These are phyloP conservation scores for Sinapis alba DNA, from an alignment of 441 rosid species.

Conservation along the genomic window DNA sequence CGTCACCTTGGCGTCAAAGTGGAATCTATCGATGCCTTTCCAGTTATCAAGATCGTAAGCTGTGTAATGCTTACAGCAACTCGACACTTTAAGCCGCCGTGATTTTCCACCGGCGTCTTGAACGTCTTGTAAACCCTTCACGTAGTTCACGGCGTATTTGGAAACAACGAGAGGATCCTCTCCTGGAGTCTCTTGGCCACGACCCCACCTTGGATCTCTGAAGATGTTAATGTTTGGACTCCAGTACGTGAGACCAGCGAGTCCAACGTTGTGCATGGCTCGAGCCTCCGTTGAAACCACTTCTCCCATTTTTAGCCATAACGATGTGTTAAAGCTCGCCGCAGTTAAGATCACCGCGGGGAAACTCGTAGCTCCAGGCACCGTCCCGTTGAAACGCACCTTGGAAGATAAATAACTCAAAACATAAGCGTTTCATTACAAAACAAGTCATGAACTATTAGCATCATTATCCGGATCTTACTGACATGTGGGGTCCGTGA, in stretches of 20 bases:
- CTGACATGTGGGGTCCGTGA: too few species aligned
- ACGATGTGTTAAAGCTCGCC: slow-evolving; percentile 56
- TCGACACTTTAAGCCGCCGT: slow-evolving; percentile 48
- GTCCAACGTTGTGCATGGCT: slow-evolving; percentile 54
- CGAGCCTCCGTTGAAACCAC: slow-evolving; percentile 55
- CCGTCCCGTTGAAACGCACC: slow-evolving; percentile 49
- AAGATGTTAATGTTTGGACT: slow-evolving; percentile 51
- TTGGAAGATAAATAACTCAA: background rate
- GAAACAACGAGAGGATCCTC: slow-evolving; percentile 56
- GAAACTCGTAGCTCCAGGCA: slow-evolving; percentile 79
- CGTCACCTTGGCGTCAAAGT: slow-evolving; percentile 52
- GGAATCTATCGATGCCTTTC: slow-evolving; percentile 44
- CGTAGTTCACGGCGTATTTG: slow-evolving; percentile 45
- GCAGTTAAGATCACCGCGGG: slow-evolving; percentile 60
- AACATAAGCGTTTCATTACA: slow-evolving; percentile 10
- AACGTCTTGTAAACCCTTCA: slow-evolving; percentile 53
- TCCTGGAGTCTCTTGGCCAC: slow-evolving; percentile 54
- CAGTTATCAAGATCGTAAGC: slow-evolving; percentile 57
- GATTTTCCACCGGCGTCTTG: background rate
- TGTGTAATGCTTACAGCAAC: slow-evolving; percentile 57
- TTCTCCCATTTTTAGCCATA: slow-evolving; percentile 42
- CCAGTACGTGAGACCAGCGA: slow-evolving; percentile 55
- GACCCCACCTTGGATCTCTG: slow-evolving; percentile 60
- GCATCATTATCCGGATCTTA: too few species aligned
- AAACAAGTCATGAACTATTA: slow-evolving; percentile 7